Base-by-base conservation (phyloP, 2,329 filamentous ascomycete genomes). In the Fusarium lateritium region DNA sequence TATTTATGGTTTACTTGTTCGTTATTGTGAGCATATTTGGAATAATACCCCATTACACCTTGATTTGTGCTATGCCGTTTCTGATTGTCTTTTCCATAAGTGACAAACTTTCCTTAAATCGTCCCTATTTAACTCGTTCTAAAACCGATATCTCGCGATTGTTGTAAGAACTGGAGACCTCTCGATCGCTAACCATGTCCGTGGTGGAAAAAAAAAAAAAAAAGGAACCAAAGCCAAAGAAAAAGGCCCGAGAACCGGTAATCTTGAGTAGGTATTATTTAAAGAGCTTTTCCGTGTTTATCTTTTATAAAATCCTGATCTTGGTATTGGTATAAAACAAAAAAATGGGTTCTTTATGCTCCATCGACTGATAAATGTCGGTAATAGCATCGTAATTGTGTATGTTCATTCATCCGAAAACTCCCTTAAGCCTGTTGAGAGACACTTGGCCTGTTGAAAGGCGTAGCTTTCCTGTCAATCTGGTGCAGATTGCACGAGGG, bases 371-470 rank as follows among this genome's bases (percentile, higher is more conserved):
- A 62, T 59, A 58, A 44, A 54, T 63, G 62, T 67, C 69, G 67
- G 65, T 50, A 71, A 64, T 14, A 36, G 19, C 26, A 40, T 64
- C 64, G 63, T 66, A 63, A 60, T 56, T 62, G 21, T 63, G 28
- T 38, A n/a, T 55, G 26, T 67, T 54, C 39, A 50, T 52, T 36
- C 45, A 52, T 57, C 56, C 44, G 63, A 66, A 73, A 70, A 62
- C 62, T 72, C 69, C 61, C 65, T 73, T 67, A 55, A 65, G 63
- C 72, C 73, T 75, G 73, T 75, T 75, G 73, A 75, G 70, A 75
- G 73, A 62, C 67, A 57, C 63, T 46, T 52, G 62, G 63, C 72
- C 73, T 75, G 73, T 75, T 75, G 73, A 75, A 75, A 75, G 67
- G 71, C 65, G 58, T 69, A 62, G 69, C 46, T 71, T 65, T 65